phyloP scores from a whole-genome alignment of 805 yeast genomes.

The Candida dendrica region DNA sequence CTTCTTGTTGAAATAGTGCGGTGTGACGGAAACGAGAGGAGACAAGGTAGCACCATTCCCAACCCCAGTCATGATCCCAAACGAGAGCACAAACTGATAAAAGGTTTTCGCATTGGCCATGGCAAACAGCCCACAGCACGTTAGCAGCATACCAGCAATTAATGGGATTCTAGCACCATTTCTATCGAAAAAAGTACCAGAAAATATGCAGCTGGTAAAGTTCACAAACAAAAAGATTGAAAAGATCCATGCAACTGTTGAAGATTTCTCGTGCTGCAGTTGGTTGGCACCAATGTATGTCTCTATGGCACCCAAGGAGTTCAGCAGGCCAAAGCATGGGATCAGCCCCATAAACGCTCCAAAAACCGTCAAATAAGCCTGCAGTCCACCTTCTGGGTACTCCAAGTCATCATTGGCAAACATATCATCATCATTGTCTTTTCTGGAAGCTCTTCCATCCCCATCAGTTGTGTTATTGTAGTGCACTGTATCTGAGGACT shows the following conservation, averaged over 20 bases:
- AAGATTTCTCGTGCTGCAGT: slow-evolving; percentile 34
- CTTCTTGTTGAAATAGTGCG: slow-evolving; percentile 55
- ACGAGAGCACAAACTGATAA: slow-evolving; percentile 55
- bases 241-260: slow-evolving; percentile 58
- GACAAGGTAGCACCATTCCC: slow-evolving; percentile 52
- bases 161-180: slow-evolving; percentile 41
- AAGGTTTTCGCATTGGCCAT: slow-evolving; percentile 42
- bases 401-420: slow-evolving; percentile 21
- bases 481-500: too few relatives aligned
- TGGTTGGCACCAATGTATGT: slow-evolving; percentile 52
- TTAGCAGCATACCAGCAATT: slow-evolving; percentile 31
- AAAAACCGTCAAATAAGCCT: slow-evolving; percentile 48
- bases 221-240: slow-evolving; percentile 46
- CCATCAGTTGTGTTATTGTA: too few relatives aligned
- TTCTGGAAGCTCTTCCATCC: not conserved
- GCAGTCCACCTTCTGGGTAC: slow-evolving; percentile 54
- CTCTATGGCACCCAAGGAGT: slow-evolving; percentile 57
- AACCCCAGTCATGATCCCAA: slow-evolving; percentile 45
- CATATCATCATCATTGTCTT: slow-evolving; percentile 4
- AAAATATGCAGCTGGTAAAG: slow-evolving; percentile 40
- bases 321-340: slow-evolving; percentile 48
- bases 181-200: slow-evolving; percentile 53
- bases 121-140: slow-evolving; percentile 43
- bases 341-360: slow-evolving; percentile 54
- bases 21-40: slow-evolving; percentile 51